Percentiles rank a stretch among this genome's conserved stretches.
Conservation (phyloP, 176 grass and related monocot species). For the Thalia dealbata region DNA sequence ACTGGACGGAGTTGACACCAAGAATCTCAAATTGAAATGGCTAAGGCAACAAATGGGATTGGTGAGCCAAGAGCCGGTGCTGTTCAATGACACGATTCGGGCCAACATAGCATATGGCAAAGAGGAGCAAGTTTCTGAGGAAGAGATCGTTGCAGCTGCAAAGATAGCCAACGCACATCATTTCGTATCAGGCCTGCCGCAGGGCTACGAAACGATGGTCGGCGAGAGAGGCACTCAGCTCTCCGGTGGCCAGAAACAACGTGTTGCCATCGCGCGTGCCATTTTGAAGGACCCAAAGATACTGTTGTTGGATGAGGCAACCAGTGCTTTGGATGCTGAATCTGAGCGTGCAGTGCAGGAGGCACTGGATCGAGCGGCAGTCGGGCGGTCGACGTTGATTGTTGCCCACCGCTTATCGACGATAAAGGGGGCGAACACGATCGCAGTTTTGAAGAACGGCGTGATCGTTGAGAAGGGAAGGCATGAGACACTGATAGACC, state of each 20-base stretch:
- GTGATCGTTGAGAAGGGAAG: slow-evolving; percentile 47
- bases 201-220: slow-evolving; percentile 49
- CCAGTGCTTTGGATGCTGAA: slow-evolving; percentile 67
- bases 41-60: slow-evolving; percentile 54
- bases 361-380: slow-evolving; percentile 51
- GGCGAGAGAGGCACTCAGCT: slow-evolving; percentile 68
- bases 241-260: slow-evolving; percentile 77
- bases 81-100: slow-evolving; percentile 65
- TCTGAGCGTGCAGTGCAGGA: slow-evolving; percentile 63
- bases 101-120: slow-evolving; percentile 80
- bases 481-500: slow-evolving; percentile 42
- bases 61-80: slow-evolving; percentile 57
- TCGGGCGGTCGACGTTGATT: slow-evolving; percentile 39
- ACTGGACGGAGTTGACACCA: slow-evolving; percentile 44
- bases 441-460: slow-evolving; percentile 48
- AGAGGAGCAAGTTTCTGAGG: slow-evolving; percentile 44
- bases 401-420: slow-evolving; percentile 63
- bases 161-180: slow-evolving; percentile 61
- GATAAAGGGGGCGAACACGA: slow-evolving; percentile 44
- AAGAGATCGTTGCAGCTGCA: slow-evolving; percentile 48
- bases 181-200: slow-evolving; percentile 54
- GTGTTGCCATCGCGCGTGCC: slow-evolving; percentile 64
- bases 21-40: slow-evolving; percentile 48
- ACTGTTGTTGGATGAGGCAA: slow-evolving; percentile 65
- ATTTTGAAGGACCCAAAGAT: slow-evolving; percentile 62